Conservation (phyloP, 768 basidiomycete species). For the Hericium rajendrae region DNA sequence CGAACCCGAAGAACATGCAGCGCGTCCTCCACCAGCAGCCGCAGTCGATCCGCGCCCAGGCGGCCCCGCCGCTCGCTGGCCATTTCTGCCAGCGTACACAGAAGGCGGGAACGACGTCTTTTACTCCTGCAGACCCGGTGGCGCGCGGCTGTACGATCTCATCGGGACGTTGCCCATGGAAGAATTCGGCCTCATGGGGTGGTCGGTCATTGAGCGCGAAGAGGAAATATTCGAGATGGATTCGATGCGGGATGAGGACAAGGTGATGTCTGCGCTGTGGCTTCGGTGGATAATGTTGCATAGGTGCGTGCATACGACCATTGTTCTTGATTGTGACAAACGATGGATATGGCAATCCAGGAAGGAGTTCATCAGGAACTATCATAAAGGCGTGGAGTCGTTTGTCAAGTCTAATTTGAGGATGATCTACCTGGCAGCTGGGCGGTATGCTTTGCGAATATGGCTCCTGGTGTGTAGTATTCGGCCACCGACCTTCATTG, state of each 20-base stretch:
- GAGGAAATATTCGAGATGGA: constrained; percentile 70
- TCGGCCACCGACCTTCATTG: not conserved
- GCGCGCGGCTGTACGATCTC: constrained; percentile 56
- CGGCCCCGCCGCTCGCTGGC: constrained; percentile 36
- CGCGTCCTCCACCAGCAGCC: no score
- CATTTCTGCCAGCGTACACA: constrained; percentile 42
- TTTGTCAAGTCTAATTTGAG: constrained; percentile 57
- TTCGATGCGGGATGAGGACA: constrained; percentile 64
- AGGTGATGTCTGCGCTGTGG: constrained; percentile 75
- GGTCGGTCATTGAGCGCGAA: constrained; percentile 63
- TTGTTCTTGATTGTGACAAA: not conserved
- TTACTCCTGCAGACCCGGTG: constrained; percentile 59
- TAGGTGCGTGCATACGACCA: constrained; percentile 27
- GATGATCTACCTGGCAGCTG: constrained; percentile 62
- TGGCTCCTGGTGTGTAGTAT: constrained; percentile 44
- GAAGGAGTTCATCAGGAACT: constrained; percentile 44
- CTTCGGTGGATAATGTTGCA: constrained; percentile 62
- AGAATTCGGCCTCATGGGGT: constrained; percentile 54
- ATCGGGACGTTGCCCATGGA: constrained; percentile 50
- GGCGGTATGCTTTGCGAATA: constrained; percentile 51
- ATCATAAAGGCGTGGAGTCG: constrained; percentile 37
- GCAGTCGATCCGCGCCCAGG: not conserved
- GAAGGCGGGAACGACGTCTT: constrained; percentile 19
- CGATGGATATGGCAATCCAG: constrained; percentile 21
- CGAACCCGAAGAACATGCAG: no score